phyloP scores from a whole-genome alignment of 495 filamentous ascomycete species.

The Trichoderma virens region DNA sequence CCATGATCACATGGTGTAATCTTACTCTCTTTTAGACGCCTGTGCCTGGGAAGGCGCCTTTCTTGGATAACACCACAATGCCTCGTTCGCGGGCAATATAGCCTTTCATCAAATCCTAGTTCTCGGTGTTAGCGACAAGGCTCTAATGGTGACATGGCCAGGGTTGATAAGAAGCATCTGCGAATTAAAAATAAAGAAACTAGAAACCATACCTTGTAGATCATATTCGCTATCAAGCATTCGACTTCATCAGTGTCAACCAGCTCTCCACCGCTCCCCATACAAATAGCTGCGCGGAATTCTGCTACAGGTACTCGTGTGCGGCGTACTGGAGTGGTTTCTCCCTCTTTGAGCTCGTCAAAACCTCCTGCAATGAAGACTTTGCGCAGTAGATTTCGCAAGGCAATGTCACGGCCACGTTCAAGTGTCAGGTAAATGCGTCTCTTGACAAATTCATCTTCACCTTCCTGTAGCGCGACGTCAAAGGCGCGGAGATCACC shows the following conservation, averaged over 20 bases:
- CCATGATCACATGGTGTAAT: no score
- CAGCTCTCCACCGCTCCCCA: constrained; percentile 47
- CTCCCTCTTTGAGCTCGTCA: constrained; percentile 61
- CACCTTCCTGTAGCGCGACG: constrained; percentile 65
- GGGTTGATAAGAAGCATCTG: background rate
- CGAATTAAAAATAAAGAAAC: background rate
- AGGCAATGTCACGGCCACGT: constrained; percentile 78
- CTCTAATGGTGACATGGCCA: constrained; percentile 14
- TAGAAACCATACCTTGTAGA: constrained; percentile 72
- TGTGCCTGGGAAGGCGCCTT: constrained; percentile 90
- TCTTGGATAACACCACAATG: constrained; percentile 85
- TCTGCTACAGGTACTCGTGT: constrained; percentile 75
- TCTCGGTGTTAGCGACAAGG: constrained; percentile 4
- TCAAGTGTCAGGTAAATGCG: constrained; percentile 94
- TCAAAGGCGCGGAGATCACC: constrained; percentile 84
- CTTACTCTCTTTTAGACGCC: constrained; percentile 41
- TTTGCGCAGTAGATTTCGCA: constrained; percentile 84
- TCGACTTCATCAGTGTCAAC: constrained; percentile 91
- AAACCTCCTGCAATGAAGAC: constrained; percentile 78
- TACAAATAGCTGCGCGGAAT: constrained; percentile 56
- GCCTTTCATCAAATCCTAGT: constrained; percentile 87
- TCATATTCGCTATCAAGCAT: constrained; percentile 87
- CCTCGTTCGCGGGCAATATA: constrained; percentile 89
- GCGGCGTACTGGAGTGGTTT: constrained; percentile 49
- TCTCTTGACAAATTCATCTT: constrained; percentile 86